Percentiles rank a stretch among this genome's conserved stretches.
These are phyloP conservation scores for Taxawa tesnikishii DNA, from an alignment of 2,329 filamentous ascomycete genomes.

Conservation along the genomic window DNA sequence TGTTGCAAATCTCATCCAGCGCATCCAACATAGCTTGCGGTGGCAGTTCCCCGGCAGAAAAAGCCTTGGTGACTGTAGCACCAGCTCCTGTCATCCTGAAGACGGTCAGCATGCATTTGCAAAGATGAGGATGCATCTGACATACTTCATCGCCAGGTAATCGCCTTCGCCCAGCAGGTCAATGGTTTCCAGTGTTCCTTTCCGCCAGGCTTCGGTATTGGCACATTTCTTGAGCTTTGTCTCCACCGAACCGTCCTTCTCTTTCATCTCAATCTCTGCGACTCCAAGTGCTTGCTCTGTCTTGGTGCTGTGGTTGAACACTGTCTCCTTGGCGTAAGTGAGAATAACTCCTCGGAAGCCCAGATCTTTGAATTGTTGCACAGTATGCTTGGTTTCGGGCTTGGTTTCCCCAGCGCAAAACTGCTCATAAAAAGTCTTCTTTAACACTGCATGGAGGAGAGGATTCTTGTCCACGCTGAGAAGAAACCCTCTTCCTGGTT, in stretches of 20 bases:
- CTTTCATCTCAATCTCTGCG: slow-evolving; percentile 21
- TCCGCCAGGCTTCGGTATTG: slow-evolving; percentile 41
- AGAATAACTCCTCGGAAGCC: slow-evolving; percentile 43
- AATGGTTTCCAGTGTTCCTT: slow-evolving; percentile 41
- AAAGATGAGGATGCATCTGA: not conserved
- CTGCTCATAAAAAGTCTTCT: slow-evolving; percentile 41
- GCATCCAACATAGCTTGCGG: slow-evolving; percentile 28
- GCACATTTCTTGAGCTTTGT: too few species aligned
- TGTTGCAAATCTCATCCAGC: slow-evolving; percentile 30
- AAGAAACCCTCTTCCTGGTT: slow-evolving; percentile 25
- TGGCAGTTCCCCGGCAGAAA: slow-evolving; percentile 26
- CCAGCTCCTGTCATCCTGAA: slow-evolving; percentile 37
- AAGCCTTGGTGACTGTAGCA: slow-evolving; percentile 25
- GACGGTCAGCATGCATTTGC: slow-evolving; percentile 2
- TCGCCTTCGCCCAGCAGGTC: slow-evolving; percentile 39
- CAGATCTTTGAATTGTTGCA: slow-evolving; percentile 32
- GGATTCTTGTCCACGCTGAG: slow-evolving; percentile 37
- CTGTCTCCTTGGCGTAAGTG: slow-evolving; percentile 41
- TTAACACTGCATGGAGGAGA: slow-evolving; percentile 30
- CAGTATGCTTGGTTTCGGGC: slow-evolving; percentile 32
- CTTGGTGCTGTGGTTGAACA: too few species aligned
- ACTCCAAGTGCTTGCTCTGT: too few species aligned
- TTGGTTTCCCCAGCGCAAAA: slow-evolving; percentile 43
- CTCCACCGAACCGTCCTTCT: slow-evolving; percentile 19
- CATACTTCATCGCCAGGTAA: slow-evolving; percentile 40